Conservation (phyloP, 257 asterid genomes). For the Plectranthus barbatus region DNA sequence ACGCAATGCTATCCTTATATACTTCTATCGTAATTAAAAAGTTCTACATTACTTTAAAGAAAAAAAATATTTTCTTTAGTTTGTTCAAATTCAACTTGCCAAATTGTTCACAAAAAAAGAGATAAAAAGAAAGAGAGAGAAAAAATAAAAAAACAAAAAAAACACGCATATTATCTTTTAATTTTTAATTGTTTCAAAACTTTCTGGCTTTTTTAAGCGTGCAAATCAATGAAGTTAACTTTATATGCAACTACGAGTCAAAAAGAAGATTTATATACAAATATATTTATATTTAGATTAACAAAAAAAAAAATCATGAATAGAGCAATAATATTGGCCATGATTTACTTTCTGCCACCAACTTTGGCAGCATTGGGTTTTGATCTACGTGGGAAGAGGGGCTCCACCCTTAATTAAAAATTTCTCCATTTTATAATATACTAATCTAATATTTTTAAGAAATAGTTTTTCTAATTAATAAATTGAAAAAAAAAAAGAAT, state of each 20-base stretch:
- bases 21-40: too few species aligned
- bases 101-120: conserved; percentile 12
- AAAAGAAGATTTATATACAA: too few species aligned
- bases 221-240: background rate
- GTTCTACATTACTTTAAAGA: background rate
- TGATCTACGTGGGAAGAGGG: too few species aligned
- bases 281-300: too few species aligned
- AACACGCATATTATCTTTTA: background rate
- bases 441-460: too few species aligned
- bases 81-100: conserved; percentile 18
- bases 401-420: too few species aligned
- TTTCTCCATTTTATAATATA: too few species aligned
- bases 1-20: too few species aligned
- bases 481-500: too few species aligned
- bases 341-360: conserved; percentile 1
- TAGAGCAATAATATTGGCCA: background rate
- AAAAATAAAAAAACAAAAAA: too few species aligned
- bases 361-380: conserved; percentile 12
- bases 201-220: background rate
- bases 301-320: background rate
- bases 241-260: too few species aligned
- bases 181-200: background rate
- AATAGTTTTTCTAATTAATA: too few species aligned
- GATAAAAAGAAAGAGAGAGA: background rate
- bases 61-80: background rate